Percentiles rank a stretch among this genome's conserved stretches.
phyloP scores from a whole-genome alignment of 2,329 filamentous ascomycete genomes.

The Seiridium unicorne region DNA sequence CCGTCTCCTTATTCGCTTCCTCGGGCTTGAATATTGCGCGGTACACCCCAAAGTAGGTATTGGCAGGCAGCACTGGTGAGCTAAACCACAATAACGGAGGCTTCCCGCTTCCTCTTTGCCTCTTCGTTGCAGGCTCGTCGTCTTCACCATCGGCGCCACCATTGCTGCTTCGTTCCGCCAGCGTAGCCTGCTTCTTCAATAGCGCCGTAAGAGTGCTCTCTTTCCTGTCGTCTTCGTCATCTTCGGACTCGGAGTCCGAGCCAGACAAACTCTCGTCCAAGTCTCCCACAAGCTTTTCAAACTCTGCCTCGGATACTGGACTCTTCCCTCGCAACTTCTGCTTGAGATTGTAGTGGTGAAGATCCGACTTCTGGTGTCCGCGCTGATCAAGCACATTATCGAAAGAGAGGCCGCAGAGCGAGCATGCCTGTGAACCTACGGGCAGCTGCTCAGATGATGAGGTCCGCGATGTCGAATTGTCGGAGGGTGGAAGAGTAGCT shows the following conservation, averaged over 20 bases:
- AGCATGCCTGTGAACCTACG: conserved; percentile 72
- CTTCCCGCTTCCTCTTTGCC: conserved; percentile 58
- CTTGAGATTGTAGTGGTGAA: conserved; percentile 93
- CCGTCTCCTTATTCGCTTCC: conserved; percentile 64
- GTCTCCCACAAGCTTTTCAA: conserved; percentile 80
- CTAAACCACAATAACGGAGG: conserved; percentile 83
- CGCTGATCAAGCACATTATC: conserved; percentile 75
- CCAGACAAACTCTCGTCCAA: conserved; percentile 92
- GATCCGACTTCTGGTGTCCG: conserved; percentile 82
- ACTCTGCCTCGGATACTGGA: conserved; percentile 76
- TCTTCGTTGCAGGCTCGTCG: conserved; percentile 43
- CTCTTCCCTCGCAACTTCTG: conserved; percentile 75
- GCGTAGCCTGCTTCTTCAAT: conserved; percentile 77
- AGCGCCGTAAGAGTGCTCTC: conserved; percentile 73
- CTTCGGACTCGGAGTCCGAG: conserved; percentile 73
- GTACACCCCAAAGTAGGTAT: conserved; percentile 84
- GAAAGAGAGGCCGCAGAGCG: conserved; percentile 75
- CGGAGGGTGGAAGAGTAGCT: conserved; percentile 14
- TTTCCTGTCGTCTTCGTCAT: conserved; percentile 63
- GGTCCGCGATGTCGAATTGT: conserved; percentile 15
- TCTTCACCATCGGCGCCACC: conserved; percentile 53
- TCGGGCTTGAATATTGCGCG: conserved; percentile 72
- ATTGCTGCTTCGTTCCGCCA: conserved; percentile 53
- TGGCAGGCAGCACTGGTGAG: conserved; percentile 70
- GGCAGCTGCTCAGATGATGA: conserved; percentile 34